phyloP scores from a whole-genome alignment of 2,329 filamentous ascomycete genomes.

The Pleoardoris graminearum region DNA sequence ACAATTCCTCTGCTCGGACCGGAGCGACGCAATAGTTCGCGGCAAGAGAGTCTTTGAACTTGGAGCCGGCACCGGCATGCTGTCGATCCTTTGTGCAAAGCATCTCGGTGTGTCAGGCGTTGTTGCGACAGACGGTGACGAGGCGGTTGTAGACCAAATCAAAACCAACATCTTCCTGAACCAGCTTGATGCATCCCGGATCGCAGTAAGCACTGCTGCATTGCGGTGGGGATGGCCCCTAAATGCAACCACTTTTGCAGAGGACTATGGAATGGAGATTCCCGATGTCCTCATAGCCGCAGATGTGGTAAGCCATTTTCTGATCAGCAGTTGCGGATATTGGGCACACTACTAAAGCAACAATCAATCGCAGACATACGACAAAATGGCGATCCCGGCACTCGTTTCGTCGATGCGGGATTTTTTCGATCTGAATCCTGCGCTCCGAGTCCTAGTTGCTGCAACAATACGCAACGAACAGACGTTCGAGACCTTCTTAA shows the following conservation, averaged over 20 bases:
- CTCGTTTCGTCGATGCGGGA: conserved; percentile 67
- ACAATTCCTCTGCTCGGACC: conserved; percentile 60
- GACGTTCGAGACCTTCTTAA: conserved; percentile 68
- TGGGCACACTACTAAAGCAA: conserved; percentile 3
- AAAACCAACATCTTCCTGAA: conserved; percentile 72
- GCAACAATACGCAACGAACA: conserved; percentile 71
- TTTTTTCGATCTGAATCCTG: conserved; percentile 61
- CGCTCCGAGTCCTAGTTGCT: conserved; percentile 65
- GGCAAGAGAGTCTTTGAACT: conserved; percentile 69
- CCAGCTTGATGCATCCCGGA: conserved; percentile 52
- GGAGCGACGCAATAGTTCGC: conserved; percentile 53
- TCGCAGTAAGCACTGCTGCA: conserved; percentile 55
- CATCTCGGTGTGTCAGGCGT: conserved; percentile 63
- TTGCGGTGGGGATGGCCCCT: conserved; percentile 68
- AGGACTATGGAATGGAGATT: conserved; percentile 51
- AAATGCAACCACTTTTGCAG: conserved; percentile 61
- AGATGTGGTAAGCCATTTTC: conserved; percentile 61
- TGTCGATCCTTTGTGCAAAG: conserved; percentile 74
- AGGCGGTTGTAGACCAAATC: conserved; percentile 69
- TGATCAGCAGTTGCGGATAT: background rate
- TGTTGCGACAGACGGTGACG: conserved; percentile 73
- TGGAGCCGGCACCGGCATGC: conserved; percentile 75
- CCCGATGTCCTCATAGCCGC: conserved; percentile 72
- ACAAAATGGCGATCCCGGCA: conserved; percentile 63
- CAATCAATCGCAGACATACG: conserved; percentile 63